Percentiles rank a stretch among this genome's conserved stretches.
phyloP scores from a whole-genome alignment of 495 filamentous ascomycete species.

The Neurospora africana region DNA sequence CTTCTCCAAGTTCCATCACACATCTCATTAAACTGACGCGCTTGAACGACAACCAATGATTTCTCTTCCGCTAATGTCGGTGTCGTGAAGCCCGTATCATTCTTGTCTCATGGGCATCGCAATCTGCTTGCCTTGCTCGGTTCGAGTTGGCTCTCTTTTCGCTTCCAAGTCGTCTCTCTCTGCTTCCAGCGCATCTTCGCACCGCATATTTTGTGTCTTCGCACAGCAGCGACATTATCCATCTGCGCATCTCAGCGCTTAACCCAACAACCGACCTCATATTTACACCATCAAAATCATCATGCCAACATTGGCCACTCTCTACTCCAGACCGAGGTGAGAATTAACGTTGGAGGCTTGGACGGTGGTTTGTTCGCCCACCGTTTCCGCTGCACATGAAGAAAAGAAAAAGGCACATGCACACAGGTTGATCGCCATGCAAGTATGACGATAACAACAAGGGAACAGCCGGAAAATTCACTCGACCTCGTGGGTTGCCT shows the following conservation, averaged over 20 bases:
- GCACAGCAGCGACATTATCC: not conserved
- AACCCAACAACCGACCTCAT: not conserved
- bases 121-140: not conserved
- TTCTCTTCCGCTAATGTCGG: not conserved
- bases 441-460: not conserved
- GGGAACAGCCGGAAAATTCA: not conserved
- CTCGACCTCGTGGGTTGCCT: not conserved
- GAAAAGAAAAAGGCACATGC: not conserved
- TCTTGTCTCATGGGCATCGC: not conserved
- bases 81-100: not conserved
- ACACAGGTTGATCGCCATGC: not conserved
- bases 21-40: not conserved
- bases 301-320: not conserved
- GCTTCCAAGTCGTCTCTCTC: not conserved
- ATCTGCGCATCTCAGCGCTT: not conserved
- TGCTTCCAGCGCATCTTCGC: not conserved
- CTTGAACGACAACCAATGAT: not conserved
- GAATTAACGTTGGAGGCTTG: not conserved
- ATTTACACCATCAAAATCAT: not conserved
- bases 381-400: not conserved
- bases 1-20: not conserved
- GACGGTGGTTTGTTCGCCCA: not conserved
- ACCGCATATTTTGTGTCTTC: not conserved
- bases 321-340: not conserved
- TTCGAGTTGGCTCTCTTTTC: not conserved